A percentile compares a stretch with the other conserved stretches of the same genome.
phyloP scores from a whole-genome alignment of 805 yeast species.

The Lipomyces anomalus region DNA sequence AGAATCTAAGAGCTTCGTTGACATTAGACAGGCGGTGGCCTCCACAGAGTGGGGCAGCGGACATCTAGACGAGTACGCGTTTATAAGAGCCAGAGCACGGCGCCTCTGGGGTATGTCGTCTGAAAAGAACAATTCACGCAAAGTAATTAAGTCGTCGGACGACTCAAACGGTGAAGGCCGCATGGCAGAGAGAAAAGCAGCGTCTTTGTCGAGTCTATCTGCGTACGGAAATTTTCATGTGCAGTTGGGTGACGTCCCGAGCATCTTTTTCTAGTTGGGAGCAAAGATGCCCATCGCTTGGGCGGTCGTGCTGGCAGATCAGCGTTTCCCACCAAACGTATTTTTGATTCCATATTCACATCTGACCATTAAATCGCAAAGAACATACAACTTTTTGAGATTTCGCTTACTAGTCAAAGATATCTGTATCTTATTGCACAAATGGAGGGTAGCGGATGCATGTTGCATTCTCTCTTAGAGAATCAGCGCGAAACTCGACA shows the following conservation, averaged over 20 bases:
- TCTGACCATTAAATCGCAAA: too few species aligned
- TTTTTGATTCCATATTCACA: too few species aligned
- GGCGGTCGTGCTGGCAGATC: too few species aligned
- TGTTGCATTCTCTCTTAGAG: slow-evolving; percentile 18
- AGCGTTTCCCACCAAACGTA: too few species aligned
- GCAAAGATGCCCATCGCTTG: too few species aligned
- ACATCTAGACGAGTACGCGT: slow-evolving; percentile 53
- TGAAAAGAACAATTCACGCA: not conserved
- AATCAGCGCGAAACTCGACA: slow-evolving; percentile 18
- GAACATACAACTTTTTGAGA: too few species aligned
- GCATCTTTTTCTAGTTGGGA: too few species aligned
- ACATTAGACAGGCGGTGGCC: slow-evolving; percentile 52
- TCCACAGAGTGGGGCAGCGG: slow-evolving; percentile 68
- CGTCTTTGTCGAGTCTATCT: too few species aligned
- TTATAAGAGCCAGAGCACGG: not conserved
- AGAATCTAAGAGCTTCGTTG: slow-evolving; percentile 44
- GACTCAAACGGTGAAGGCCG: not conserved
- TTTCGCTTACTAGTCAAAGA: slow-evolving; percentile 4
- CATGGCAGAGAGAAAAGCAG: too few species aligned
- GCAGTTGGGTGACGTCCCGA: too few species aligned
- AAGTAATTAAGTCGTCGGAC: not conserved
- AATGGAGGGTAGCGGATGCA: slow-evolving; percentile 17
- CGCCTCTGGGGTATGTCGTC: not conserved
- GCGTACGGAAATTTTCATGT: too few species aligned
- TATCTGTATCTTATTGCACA: too few species aligned